phyloP scores from a whole-genome alignment of 1,139 yeast genomes.

The Pichia sorboxylosa region DNA sequence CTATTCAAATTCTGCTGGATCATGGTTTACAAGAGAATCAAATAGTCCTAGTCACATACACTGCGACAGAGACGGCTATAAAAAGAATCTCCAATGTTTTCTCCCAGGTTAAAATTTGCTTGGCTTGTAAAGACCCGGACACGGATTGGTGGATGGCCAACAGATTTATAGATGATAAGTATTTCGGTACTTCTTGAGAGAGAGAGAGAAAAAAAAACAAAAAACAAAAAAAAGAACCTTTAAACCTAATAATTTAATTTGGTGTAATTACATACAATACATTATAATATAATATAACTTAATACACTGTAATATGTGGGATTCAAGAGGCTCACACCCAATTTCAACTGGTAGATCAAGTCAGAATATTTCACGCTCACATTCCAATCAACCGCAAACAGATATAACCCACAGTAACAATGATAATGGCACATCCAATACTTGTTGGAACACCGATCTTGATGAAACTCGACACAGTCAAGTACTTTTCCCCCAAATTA shows the following conservation, averaged over 20 bases:
- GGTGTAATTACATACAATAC: neutral
- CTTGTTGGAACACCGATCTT: slow-evolving; percentile 85
- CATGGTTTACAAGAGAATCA: slow-evolving; percentile 57
- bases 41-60: slow-evolving; percentile 58
- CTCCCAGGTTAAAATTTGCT: slow-evolving; percentile 46
- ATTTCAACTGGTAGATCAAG: too few relatives aligned
- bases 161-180: slow-evolving; percentile 65
- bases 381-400: slow-evolving; percentile 37
- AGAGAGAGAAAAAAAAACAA: too few relatives aligned
- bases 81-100: slow-evolving; percentile 66
- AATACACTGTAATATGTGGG: too few relatives aligned
- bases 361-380: slow-evolving; percentile 9
- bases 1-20: slow-evolving; percentile 75
- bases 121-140: slow-evolving; percentile 43
- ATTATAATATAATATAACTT: too few relatives aligned
- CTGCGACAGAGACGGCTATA: slow-evolving; percentile 77
- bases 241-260: neutral
- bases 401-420: slow-evolving; percentile 70
- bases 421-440: slow-evolving; percentile 52
- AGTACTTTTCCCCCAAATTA: slow-evolving; percentile 76
- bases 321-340: too few relatives aligned
- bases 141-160: slow-evolving; percentile 52
- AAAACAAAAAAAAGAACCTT: too few relatives aligned
- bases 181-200: slow-evolving; percentile 84
- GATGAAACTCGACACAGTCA: slow-evolving; percentile 73